phyloP scores from a whole-genome alignment of 495 filamentous ascomycete species.

The Stereocaulon alpinum region DNA sequence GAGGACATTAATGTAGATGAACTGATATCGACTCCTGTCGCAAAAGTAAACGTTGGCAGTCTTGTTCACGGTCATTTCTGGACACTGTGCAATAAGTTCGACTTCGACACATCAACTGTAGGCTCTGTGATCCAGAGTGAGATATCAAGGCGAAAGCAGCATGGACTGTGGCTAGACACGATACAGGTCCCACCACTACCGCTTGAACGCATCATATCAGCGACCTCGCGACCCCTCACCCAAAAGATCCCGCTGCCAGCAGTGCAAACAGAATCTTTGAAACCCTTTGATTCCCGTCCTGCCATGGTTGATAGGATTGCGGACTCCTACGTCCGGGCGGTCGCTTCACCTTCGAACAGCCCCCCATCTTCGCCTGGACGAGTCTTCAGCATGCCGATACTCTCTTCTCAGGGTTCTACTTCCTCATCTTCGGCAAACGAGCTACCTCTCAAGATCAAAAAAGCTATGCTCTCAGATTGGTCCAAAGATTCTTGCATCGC shows the following conservation, averaged over 20 bases:
- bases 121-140: slow-evolving; percentile 64
- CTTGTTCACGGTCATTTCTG: slow-evolving; percentile 83
- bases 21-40: slow-evolving; percentile 36
- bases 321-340: slow-evolving; percentile 48
- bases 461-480: slow-evolving; percentile 71
- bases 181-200: slow-evolving; percentile 44
- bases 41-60: slow-evolving; percentile 68
- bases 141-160: slow-evolving; percentile 57
- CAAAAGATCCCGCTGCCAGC: slow-evolving; percentile 27
- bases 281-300: slow-evolving; percentile 55
- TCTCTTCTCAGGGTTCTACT: slow-evolving; percentile 22
- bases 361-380: slow-evolving; percentile 63
- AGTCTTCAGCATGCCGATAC: slow-evolving; percentile 48
- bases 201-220: slow-evolving; percentile 36
- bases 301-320: slow-evolving; percentile 64
- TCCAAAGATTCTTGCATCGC: slow-evolving; percentile 59
- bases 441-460: slow-evolving; percentile 46
- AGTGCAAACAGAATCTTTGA: slow-evolving; percentile 46
- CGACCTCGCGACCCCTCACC: slow-evolving; percentile 24
- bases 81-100: slow-evolving; percentile 64
- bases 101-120: slow-evolving; percentile 55
- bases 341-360: slow-evolving; percentile 53
- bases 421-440: slow-evolving; percentile 12
- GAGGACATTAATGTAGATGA: slow-evolving; percentile 64
- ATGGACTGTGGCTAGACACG: slow-evolving; percentile 66